Base-by-base conservation (phyloP, 352 stramenopile species). In the Phytophthora pinifolia region DNA sequence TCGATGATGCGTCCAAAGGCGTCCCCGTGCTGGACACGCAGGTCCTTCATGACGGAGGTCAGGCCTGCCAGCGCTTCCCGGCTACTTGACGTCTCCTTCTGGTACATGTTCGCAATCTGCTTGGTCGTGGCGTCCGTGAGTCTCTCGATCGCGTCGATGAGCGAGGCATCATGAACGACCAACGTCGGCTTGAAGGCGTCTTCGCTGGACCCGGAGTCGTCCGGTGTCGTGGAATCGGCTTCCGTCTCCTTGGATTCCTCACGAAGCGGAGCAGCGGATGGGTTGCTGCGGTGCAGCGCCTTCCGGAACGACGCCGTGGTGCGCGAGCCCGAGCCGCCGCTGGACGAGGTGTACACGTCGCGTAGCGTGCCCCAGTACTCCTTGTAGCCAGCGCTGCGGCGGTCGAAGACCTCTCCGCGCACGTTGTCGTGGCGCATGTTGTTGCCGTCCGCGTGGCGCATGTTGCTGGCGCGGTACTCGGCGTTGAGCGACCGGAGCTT, bases 401-500 rank as follows among this genome's bases (percentile, higher is more conserved):
- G 76, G 60, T 88, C 77, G 25, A 67, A 68, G 7, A 70, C 45
- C 17, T 75, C 56, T 5, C 52, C 41, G 22, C 22, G 22, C 22
- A 27, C 22, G 22, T 5, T 27, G 22, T 27, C 22, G 12, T 64
- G 58, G 25, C 66, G 62, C 44, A 86, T 66, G n/a, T 71, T 72
- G 30, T 70, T 83, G 7, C 41, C 58, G 36, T 75, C 66, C 42
- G 55, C 53, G 9, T 63, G 58, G 15, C 66, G 62, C 59, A 86
- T 69, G 41, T 69, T 72, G 35, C 79, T 87, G 18, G 76, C 78
- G 41, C 83, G 70, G 62, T 84, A 91, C 63, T 89, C 78, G n/a
- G 74, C 76, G 34, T 91, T 78, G 12, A 89, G 62, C 10, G 75
- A 86, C 49, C 79, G 84, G 32, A 89, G 74, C 54, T 88, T 89